Percentiles rank a stretch among this genome's conserved stretches.
Conservation (phyloP, 2,329 filamentous ascomycete species). For the Alternaria consortialis region DNA sequence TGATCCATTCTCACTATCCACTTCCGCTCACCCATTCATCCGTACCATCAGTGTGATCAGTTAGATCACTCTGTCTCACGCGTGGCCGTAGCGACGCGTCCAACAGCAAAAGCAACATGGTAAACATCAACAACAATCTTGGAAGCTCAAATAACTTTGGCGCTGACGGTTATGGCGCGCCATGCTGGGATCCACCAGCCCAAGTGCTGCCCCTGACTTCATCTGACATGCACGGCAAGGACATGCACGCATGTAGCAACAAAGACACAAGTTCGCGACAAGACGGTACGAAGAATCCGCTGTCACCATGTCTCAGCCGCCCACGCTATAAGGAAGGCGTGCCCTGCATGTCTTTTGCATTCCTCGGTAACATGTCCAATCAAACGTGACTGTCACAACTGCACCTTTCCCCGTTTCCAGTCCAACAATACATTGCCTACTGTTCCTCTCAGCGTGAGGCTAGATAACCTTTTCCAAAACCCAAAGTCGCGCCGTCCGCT, state of each 20-base stretch:
- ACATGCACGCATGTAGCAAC: not conserved
- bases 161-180: not conserved
- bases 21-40: not conserved
- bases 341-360: constrained; percentile 27
- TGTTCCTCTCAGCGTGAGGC: not conserved
- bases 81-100: not conserved
- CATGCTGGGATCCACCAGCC: not conserved
- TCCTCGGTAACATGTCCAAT: constrained; percentile 26
- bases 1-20: not conserved
- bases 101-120: constrained; percentile 4
- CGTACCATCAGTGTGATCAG: not conserved
- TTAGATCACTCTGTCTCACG: not conserved
- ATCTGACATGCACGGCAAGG: constrained; percentile 1
- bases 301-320: constrained; percentile 27
- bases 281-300: constrained; percentile 1
- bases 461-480: not conserved
- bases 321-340: constrained; percentile 25
- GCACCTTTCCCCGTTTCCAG: not conserved
- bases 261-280: not conserved
- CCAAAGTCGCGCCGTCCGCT: constrained; percentile 1
- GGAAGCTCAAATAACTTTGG: not conserved
- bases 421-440: not conserved
- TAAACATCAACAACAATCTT: constrained; percentile 1
- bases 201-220: not conserved
- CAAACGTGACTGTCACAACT: not conserved